phyloP scores from a whole-genome alignment of 805 yeast genomes.

The Cyberlindnera euphorbiiphila region DNA sequence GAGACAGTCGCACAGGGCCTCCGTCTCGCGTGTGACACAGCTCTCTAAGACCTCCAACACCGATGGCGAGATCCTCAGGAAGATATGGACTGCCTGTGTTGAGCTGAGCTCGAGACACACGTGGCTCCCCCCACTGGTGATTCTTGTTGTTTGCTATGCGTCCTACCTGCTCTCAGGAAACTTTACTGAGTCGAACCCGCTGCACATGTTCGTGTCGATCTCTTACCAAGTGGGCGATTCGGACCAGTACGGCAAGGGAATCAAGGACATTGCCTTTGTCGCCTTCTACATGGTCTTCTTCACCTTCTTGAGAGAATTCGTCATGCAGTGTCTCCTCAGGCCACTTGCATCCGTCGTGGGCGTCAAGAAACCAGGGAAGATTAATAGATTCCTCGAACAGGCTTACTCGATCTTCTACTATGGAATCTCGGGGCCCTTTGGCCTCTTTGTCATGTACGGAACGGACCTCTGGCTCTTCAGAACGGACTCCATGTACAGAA shows the following conservation, averaged over 20 bases:
- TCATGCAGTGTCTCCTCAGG: constrained; percentile 74
- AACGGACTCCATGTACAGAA: constrained; percentile 73
- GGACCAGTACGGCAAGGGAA: constrained; percentile 83
- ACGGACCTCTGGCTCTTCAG: constrained; percentile 88
- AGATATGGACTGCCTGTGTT: constrained; percentile 52
- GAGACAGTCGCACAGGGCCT: constrained; percentile 37
- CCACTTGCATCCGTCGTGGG: constrained; percentile 65
- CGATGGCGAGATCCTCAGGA: constrained; percentile 52
- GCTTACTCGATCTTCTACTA: constrained; percentile 80
- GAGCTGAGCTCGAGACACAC: constrained; percentile 57
- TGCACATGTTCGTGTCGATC: constrained; percentile 59
- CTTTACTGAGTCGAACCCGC: constrained; percentile 52
- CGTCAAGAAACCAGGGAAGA: constrained; percentile 45
- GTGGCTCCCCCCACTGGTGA: constrained; percentile 66
- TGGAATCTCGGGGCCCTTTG: constrained; percentile 77
- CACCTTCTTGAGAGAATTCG: constrained; percentile 86
- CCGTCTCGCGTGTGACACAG: constrained; percentile 33
- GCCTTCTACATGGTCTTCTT: constrained; percentile 78
- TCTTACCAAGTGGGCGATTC: constrained; percentile 62
- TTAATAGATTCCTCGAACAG: constrained; percentile 89
- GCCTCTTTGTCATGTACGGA: constrained; percentile 80
- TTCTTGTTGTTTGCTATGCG: constrained; percentile 38
- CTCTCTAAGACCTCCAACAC: constrained; percentile 32
- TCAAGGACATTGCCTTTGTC: constrained; percentile 75
- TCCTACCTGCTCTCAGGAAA: constrained; percentile 56